phyloP scores from a whole-genome alignment of 371 early-diverging fungal species.

The Apophysomyces ossiformis region DNA sequence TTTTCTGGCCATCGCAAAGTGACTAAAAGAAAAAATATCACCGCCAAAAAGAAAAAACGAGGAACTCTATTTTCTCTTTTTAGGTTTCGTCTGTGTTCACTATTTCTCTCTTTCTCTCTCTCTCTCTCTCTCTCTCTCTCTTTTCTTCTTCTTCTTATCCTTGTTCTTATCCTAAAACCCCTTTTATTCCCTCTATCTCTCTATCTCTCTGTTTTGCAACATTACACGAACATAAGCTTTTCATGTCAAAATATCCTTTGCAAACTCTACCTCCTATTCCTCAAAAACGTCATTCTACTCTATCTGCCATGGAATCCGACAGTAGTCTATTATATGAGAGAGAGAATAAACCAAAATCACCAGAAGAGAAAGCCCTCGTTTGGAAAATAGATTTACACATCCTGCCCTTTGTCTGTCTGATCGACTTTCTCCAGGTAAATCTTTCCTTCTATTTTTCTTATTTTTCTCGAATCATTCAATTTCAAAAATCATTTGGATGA shows the following conservation, averaged over 20 bases:
- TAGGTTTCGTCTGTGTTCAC: too few relatives aligned
- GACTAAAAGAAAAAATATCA: neutral
- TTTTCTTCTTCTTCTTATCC: neutral
- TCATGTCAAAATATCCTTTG: conserved; percentile 4
- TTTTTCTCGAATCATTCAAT: conserved; percentile 14
- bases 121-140: neutral
- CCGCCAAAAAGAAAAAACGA: neutral
- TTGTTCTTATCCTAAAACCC: neutral
- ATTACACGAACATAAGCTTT: neutral
- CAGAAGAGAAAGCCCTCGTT: conserved; percentile 19
- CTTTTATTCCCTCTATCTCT: neutral
- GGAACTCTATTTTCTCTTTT: neutral
- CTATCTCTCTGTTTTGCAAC: neutral
- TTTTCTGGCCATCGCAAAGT: too few relatives aligned
- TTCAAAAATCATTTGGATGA: too few relatives aligned
- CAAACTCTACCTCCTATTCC: neutral
- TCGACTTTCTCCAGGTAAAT: conserved; percentile 30
- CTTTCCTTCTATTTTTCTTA: conserved; percentile 9
- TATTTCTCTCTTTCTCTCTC: too few relatives aligned
- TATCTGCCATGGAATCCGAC: conserved; percentile 2
- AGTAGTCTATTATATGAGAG: conserved; percentile 1
- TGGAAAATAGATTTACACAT: conserved; percentile 21
- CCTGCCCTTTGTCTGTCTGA: conserved; percentile 20
- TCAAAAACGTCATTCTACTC: neutral
- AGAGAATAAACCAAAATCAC: conserved; percentile 11